phyloP scores from a whole-genome alignment of 179 eudicot species.

The Spergularia azorica region DNA sequence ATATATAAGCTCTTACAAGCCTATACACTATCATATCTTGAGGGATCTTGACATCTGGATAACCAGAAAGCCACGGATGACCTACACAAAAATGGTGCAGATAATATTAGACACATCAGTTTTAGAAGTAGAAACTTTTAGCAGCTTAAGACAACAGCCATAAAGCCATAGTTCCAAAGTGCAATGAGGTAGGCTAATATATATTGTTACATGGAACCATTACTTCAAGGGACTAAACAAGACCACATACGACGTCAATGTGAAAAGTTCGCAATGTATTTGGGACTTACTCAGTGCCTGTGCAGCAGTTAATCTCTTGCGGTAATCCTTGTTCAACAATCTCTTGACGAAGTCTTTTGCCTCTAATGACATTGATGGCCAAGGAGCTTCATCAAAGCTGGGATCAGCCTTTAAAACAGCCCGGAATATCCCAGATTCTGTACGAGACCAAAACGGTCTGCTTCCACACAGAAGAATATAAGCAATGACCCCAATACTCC shows the following conservation, averaged over 20 bases:
- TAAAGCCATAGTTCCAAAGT: too few species aligned
- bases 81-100: conserved; percentile 34
- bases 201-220: too few species aligned
- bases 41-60: conserved; percentile 50
- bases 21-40: conserved; percentile 64
- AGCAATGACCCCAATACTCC: conserved; percentile 94
- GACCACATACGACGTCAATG: not conserved
- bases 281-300: conserved; percentile 71
- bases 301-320: conserved; percentile 85
- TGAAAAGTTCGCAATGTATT: too few species aligned
- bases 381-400: conserved; percentile 73
- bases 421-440: conserved; percentile 88
- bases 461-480: conserved; percentile 88
- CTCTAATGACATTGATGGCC: conserved; percentile 75
- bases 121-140: too few species aligned
- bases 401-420: conserved; percentile 88
- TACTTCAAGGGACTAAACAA: too few species aligned
- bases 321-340: conserved; percentile 72
- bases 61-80: conserved; percentile 80
- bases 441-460: conserved; percentile 90
- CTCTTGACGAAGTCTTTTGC: conserved; percentile 86
- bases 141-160: too few species aligned
- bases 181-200: too few species aligned
- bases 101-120: not conserved
- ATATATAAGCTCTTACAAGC: conserved; percentile 67